Evolutionary conservation across 441 rosid species (phyloP), one percentile per base, ranked within the genome.

Genomic region (Geranium incanum): DNA sequence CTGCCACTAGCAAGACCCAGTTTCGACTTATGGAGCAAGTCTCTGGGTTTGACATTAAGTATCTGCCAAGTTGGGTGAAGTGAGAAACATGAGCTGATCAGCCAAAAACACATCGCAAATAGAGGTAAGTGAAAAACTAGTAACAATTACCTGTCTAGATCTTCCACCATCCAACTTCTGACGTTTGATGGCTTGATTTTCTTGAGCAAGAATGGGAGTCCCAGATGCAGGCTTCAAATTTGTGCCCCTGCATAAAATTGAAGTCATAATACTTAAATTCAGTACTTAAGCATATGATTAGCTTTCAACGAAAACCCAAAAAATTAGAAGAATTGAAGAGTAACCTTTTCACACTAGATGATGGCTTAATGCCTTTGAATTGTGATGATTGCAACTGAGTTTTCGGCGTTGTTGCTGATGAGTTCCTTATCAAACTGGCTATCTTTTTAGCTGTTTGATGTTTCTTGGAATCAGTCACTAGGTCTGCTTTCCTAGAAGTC

Each of bases 151-250:
- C 91, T 87, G 92, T 91, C 95, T 90, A 39, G 96, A 82, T 72
- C 68, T 86, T 74, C 98, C 99, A 72, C 83, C 98, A 3, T 92
- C 99, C 68, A 95, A 87, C 90, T 92, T 95, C 86, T 95, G 98
- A 73, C 90, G 83, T 78, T 92, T 95, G 72, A 95, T 85, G 23
- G 98, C 97, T 85, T 89, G 99, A 78, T 89, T 90, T 74, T 95
- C 98, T 75, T 89, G 92, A 78, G 80, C 86, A 71, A 92, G 78
- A 77, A 67, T 81, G 72, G 85, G 79, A 72, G 89, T 81, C 63
- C 78, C 86, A 43, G 81, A 74, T 18, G 71, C 16, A 21, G 73
- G 73, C 68, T 78, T 84, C 48, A 68, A 68, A 50, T 36, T 84
- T 16, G 78, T 64, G 28, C 69, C 82, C 81, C 97, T 92, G 72